Conservation (phyloP, 1,284 basidiomycete species). For the Xerocomus minutiporus region DNA sequence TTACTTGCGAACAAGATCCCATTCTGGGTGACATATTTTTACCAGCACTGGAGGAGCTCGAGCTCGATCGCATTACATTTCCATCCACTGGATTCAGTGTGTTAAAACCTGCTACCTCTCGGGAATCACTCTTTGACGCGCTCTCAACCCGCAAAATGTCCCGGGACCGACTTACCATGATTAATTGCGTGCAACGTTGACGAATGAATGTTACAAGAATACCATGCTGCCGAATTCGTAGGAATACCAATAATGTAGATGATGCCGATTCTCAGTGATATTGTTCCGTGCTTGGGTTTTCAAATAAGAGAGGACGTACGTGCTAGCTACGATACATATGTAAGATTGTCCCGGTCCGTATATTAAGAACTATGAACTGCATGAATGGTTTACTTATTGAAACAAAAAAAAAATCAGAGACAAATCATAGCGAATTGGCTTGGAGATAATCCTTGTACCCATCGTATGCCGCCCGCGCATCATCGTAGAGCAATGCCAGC, state of each 20-base stretch:
- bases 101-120: no score
- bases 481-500: slow-evolving; percentile 17
- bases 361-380: not conserved
- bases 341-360: not conserved
- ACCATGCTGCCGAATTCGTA: no score
- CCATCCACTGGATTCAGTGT: no score
- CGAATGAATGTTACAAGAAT: no score
- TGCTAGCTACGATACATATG: not conserved
- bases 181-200: no score
- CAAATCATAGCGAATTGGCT: not conserved
- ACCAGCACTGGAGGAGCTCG: not conserved
- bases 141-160: no score
- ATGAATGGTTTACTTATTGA: not conserved
- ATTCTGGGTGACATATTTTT: not conserved
- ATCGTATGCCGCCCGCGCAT: slow-evolving; percentile 19
- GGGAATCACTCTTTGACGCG: no score
- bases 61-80: not conserved
- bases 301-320: not conserved
- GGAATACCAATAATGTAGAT: no score
- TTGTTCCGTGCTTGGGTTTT: no score
- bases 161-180: no score
- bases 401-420: not conserved
- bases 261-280: no score
- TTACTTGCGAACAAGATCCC: no score
- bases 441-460: slow-evolving; percentile 12